phyloP scores from a whole-genome alignment of 768 basidiomycete genomes.

The Hydnum rufescens region DNA sequence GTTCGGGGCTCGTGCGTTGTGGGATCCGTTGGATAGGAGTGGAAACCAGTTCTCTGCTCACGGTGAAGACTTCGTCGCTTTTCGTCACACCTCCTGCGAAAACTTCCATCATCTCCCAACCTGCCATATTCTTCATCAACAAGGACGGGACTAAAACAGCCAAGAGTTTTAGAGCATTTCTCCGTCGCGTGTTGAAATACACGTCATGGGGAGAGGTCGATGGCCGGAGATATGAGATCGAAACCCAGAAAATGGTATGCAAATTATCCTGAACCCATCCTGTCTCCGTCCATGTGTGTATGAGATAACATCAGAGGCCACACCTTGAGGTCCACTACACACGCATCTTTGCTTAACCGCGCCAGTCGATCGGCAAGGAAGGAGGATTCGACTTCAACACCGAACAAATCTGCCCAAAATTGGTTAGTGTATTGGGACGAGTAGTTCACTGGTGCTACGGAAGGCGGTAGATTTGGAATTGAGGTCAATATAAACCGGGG shows the following conservation, averaged over 20 bases:
- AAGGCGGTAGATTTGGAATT: background rate
- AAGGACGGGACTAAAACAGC: constrained; percentile 27
- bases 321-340: constrained; percentile 33
- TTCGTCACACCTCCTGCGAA: constrained; percentile 38
- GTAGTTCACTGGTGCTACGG: background rate
- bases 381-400: constrained; percentile 30
- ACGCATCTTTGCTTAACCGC: constrained; percentile 29
- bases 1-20: background rate
- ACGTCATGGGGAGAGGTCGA: constrained; percentile 15
- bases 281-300: background rate
- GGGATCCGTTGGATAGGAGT: background rate
- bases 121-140: constrained; percentile 37
- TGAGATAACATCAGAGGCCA: constrained; percentile 1
- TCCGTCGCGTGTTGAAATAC: constrained; percentile 20
- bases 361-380: constrained; percentile 26
- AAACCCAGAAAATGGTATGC: background rate
- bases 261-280: background rate
- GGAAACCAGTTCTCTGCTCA: constrained; percentile 13
- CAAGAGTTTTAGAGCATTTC: constrained; percentile 33
- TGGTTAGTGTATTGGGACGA: background rate
- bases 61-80: constrained; percentile 41
- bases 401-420: constrained; percentile 35
- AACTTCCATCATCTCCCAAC: constrained; percentile 57
- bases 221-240: constrained; percentile 15
- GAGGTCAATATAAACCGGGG: background rate